Evolutionary conservation across 2,329 filamentous ascomycete species (phyloP), one percentile per base, ranked within the genome.

Genomic region (Colletotrichum sp.): DNA sequence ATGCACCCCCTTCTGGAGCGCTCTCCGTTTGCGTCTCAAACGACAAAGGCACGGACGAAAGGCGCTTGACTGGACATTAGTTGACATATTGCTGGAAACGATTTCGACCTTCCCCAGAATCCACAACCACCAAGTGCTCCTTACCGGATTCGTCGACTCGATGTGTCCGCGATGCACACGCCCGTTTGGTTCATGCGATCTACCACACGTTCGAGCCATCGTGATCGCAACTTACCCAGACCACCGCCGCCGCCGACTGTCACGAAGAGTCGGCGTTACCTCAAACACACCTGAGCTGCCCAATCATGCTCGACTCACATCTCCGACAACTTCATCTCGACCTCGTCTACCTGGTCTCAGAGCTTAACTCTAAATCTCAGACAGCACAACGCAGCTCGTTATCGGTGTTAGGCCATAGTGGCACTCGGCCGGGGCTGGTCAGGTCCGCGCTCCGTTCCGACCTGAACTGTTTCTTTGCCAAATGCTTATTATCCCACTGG

Each of bases 301-400:
- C 68, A 75, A 55, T 61, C 39, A 64, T 69, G 32, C 66, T 48
- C 66, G 57, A 59, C 30, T 59, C 43, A 65, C 67, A 52, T 65
- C 60, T 65, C 32, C 14, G 72, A 34, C 32, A 36, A 34, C 48
- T 16, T n/a, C 60, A 32, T 48, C n/a, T n/a, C 43, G 59, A 24
- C 16, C 43, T 65, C 39, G 24, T 61, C 36, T 5, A n/a, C 60
- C 68, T 60, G 59, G 68, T 74, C 60, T 66, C 61, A 39, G 52
- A 71, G 68, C 60, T 66, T 71, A 75, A 73, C 70, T 73, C 43
- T 73, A 73, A 52, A 69, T 65, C 10, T 39, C 64, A 65, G 30
- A 67, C 63, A 72, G 69, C 57, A 34, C 69, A 63, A 57, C 12
- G 39, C 60, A 48, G 24, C 34, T 61, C 32, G 55, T 55, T 34